phyloP scores from a whole-genome alignment of 176 grass and related monocot species.

The Avena sativa region DNA sequence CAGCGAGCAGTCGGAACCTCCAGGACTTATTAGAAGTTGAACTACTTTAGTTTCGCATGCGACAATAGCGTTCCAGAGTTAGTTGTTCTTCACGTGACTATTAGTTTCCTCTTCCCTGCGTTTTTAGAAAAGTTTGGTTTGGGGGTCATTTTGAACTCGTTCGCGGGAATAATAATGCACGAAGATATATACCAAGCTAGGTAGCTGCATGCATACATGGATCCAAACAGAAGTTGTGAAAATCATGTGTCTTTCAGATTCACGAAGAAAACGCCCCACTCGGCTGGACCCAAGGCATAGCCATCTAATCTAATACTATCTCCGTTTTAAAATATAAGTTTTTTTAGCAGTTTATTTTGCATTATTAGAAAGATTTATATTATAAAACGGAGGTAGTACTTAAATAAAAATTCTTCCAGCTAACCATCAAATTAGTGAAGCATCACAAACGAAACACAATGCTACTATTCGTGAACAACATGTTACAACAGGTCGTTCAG shows the following conservation, averaged over 20 bases:
- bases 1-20: too few species aligned
- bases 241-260: not conserved
- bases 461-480: not conserved
- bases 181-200: not conserved
- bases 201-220: not conserved
- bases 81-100: not conserved
- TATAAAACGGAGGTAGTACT: too few species aligned
- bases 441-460: not conserved
- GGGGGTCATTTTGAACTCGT: not conserved
- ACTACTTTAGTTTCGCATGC: not conserved
- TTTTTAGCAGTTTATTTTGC: too few species aligned
- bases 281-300: not conserved
- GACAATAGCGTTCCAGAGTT: not conserved
- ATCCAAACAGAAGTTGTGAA: slow-evolving; percentile 3
- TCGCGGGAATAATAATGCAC: not conserved
- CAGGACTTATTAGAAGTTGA: not conserved
- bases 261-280: not conserved
- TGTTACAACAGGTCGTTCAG: not conserved
- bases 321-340: too few species aligned
- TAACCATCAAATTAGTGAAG: not conserved
- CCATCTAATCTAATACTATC: too few species aligned
- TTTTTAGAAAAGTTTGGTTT: not conserved
- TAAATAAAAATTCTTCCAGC: too few species aligned
- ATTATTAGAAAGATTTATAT: too few species aligned
- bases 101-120: not conserved